phyloP scores from a whole-genome alignment of 208 protist genomes.

The Strigomonas culicis region DNA sequence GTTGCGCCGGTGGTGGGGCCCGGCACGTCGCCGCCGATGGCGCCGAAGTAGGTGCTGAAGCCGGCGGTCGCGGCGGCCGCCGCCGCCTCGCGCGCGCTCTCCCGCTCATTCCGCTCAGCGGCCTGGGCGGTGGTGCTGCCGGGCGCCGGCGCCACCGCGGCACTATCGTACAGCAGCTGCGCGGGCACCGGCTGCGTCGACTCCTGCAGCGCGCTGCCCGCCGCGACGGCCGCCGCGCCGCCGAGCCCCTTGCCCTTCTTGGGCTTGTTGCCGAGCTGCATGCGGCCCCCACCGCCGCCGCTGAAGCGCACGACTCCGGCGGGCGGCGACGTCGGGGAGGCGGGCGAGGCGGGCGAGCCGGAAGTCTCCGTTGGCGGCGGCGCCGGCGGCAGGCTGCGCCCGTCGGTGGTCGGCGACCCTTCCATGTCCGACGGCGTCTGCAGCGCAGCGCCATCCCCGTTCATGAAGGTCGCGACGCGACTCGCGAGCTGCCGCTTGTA shows the following conservation, averaged over 20 bases:
- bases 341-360: neutral
- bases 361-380: neutral
- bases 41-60: neutral
- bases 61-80: neutral
- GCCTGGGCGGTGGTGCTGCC: neutral
- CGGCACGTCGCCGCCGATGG: neutral
- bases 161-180: constrained; percentile 29
- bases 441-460: constrained; percentile 13
- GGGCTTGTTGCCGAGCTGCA: constrained; percentile 3
- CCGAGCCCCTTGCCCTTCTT: constrained; percentile 53
- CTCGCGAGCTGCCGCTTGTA: constrained; percentile 77
- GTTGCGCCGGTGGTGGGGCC: neutral
- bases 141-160: neutral
- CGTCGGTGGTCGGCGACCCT: constrained; percentile 5
- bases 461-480: constrained; percentile 44
- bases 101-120: no score
- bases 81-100: no score
- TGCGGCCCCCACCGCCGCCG: constrained; percentile 8
- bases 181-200: constrained; percentile 29
- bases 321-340: neutral
- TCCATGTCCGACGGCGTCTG: neutral
- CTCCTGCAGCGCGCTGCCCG: constrained; percentile 21
- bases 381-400: neutral
- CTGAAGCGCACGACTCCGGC: neutral
- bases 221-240: constrained; percentile 15